These are phyloP conservation scores for Lentinus tigrinus DNA, from an alignment of 768 basidiomycete genomes.

Conservation along the genomic window DNA sequence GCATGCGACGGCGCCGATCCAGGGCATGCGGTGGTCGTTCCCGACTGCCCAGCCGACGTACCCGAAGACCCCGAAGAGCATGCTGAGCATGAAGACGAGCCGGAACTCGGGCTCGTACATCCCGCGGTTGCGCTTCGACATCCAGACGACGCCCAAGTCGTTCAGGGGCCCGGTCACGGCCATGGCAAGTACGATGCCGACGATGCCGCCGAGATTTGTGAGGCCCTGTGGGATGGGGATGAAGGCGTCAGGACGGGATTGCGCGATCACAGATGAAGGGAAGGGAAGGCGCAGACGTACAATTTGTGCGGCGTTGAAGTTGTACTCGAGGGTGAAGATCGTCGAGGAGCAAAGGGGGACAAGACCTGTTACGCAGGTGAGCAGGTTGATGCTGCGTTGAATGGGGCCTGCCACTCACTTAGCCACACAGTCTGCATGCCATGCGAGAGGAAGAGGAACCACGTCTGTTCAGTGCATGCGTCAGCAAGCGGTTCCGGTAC, in stretches of 20 bases:
- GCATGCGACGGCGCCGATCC: constrained; percentile 45
- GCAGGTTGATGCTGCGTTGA: constrained; percentile 14
- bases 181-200: constrained; percentile 41
- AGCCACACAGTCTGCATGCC: constrained; percentile 47
- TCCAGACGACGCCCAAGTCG: constrained; percentile 43
- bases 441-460: constrained; percentile 38
- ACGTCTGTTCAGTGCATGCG: constrained; percentile 24
- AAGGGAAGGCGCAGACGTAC: no score
- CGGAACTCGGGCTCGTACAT: constrained; percentile 49
- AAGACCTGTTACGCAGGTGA: constrained; percentile 33
- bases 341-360: constrained; percentile 45
- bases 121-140: constrained; percentile 43
- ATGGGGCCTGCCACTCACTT: constrained; percentile 27
- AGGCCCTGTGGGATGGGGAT: constrained; percentile 26
- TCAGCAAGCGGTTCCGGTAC: no score
- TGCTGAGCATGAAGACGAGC: constrained; percentile 39
- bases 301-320: constrained; percentile 41
- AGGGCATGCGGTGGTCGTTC: constrained; percentile 41
- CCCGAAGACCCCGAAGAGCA: constrained; percentile 45
- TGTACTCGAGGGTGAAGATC: constrained; percentile 44
- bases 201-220: constrained; percentile 43
- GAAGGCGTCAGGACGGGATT: not conserved
- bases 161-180: constrained; percentile 38
- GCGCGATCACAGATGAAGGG: not conserved
- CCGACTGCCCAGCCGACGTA: constrained; percentile 47